phyloP scores from a whole-genome alignment of 805 yeast species.

The Metschnikowia hibisci region DNA sequence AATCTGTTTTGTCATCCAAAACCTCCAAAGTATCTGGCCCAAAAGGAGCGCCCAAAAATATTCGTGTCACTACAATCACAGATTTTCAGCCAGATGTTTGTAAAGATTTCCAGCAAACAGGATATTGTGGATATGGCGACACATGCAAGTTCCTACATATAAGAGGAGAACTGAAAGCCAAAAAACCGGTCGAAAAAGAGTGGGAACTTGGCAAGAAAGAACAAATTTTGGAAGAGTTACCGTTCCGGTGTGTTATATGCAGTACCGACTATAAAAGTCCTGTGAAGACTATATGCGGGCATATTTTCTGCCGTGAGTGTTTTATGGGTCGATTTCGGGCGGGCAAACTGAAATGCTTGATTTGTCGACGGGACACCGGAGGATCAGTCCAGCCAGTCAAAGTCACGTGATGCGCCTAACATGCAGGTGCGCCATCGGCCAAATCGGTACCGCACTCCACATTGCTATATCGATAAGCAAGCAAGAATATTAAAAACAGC shows the following conservation, averaged over 20 bases:
- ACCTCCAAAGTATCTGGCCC: slow-evolving; percentile 12
- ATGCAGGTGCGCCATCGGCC: slow-evolving; percentile 2
- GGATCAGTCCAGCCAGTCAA: slow-evolving; percentile 55
- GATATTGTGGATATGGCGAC: slow-evolving; percentile 96
- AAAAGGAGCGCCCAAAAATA: slow-evolving; percentile 34
- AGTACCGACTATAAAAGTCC: slow-evolving; percentile 51
- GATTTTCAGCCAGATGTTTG: slow-evolving; percentile 95
- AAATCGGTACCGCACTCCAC: background rate
- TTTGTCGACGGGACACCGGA: slow-evolving; percentile 58
- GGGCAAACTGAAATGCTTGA: slow-evolving; percentile 43
- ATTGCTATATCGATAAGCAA: background rate
- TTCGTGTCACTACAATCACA: slow-evolving; percentile 62
- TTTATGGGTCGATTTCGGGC: slow-evolving; percentile 46
- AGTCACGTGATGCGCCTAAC: background rate
- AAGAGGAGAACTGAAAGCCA: slow-evolving; percentile 77
- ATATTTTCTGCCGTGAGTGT: slow-evolving; percentile 61
- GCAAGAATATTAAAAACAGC: too few species aligned
- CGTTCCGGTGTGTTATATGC: slow-evolving; percentile 64
- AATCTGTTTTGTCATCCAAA: background rate
- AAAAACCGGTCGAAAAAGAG: slow-evolving; percentile 60
- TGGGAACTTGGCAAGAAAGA: slow-evolving; percentile 53
- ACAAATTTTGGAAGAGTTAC: slow-evolving; percentile 24
- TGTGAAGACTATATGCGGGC: slow-evolving; percentile 57
- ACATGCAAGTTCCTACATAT: slow-evolving; percentile 92
- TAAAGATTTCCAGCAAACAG: slow-evolving; percentile 85